Percentiles rank a stretch among this genome's conserved stretches.
Conservation (phyloP, 2,329 filamentous ascomycete genomes). For the Colletotrichum noveboracense region DNA sequence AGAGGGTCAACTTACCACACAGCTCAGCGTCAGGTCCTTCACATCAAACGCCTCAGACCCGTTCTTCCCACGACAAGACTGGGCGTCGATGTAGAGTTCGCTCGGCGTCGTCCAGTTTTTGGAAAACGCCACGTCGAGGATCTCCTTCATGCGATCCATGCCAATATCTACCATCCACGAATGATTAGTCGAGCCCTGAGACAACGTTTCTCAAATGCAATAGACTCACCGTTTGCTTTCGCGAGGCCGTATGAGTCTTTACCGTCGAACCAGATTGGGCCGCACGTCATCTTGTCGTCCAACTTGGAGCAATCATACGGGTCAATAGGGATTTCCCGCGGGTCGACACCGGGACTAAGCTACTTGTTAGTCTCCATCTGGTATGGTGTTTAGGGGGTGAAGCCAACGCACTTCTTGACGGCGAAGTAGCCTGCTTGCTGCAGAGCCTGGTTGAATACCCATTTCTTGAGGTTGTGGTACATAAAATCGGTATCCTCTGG, state of each 20-base stretch:
- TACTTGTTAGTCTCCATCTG: background rate
- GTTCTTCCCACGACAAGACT: background rate
- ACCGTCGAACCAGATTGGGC: constrained; percentile 8
- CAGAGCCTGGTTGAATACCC: background rate
- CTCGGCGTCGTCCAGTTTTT: constrained; percentile 9
- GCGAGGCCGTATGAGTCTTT: constrained; percentile 4
- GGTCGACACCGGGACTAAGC: background rate
- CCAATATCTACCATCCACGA: background rate
- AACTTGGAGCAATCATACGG: background rate
- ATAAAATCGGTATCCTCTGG: background rate
- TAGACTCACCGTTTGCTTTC: background rate
- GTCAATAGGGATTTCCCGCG: background rate
- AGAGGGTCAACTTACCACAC: background rate
- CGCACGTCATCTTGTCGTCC: background rate
- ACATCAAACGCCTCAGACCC: background rate
- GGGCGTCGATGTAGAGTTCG: background rate
- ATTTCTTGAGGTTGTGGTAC: constrained; percentile 3
- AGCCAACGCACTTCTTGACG: background rate
- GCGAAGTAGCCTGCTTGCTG: background rate
- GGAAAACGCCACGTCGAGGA: background rate
- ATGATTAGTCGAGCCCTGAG: background rate
- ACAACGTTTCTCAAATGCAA: rapidly evolving
- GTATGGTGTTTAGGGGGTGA: rapidly evolving
- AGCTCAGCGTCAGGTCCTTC: background rate
- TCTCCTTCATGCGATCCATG: background rate